Percentiles rank a stretch among this genome's conserved stretches.
Conservation (phyloP, 139 green algal genomes). For the Yamagishiella unicocca region DNA sequence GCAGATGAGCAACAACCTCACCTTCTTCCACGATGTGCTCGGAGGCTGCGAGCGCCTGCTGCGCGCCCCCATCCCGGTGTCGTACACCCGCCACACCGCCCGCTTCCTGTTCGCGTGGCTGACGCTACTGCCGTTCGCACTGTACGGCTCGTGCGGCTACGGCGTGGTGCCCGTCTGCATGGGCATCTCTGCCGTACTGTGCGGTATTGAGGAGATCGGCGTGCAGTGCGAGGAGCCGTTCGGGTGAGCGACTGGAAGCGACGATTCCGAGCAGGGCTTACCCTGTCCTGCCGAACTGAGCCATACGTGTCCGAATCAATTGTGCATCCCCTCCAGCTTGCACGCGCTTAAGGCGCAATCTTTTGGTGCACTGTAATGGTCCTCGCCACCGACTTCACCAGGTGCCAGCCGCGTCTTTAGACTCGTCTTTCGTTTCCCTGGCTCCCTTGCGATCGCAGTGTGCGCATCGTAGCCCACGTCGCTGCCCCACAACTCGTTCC, state of each 20-base stretch:
- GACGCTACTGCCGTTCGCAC: conserved; percentile 81
- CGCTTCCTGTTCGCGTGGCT: conserved; percentile 86
- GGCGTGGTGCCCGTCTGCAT: conserved; percentile 40
- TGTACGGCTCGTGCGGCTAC: conserved; percentile 64
- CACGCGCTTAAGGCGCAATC: too few species aligned
- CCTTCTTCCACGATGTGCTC: conserved; percentile 77
- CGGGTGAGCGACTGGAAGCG: conserved; percentile 37
- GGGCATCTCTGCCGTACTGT: conserved; percentile 47
- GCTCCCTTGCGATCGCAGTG: too few species aligned
- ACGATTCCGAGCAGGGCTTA: not conserved
- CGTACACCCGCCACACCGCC: conserved; percentile 70
- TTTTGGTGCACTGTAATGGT: too few species aligned
- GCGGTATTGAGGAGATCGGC: conserved; percentile 69
- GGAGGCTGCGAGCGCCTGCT: conserved; percentile 79
- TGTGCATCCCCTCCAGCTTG: too few species aligned
- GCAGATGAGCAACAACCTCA: conserved; percentile 75
- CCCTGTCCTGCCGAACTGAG: not conserved
- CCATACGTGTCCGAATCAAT: too few species aligned
- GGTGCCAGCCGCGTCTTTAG: too few species aligned
- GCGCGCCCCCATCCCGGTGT: conserved; percentile 83
- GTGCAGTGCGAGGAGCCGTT: conserved; percentile 65
- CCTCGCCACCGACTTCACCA: too few species aligned
- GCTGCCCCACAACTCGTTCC: too few species aligned
- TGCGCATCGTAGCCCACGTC: too few species aligned
- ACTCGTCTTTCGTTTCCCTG: too few species aligned